Conservation (phyloP, 1,139 yeast species). For the Geotrichum macrosporum region DNA sequence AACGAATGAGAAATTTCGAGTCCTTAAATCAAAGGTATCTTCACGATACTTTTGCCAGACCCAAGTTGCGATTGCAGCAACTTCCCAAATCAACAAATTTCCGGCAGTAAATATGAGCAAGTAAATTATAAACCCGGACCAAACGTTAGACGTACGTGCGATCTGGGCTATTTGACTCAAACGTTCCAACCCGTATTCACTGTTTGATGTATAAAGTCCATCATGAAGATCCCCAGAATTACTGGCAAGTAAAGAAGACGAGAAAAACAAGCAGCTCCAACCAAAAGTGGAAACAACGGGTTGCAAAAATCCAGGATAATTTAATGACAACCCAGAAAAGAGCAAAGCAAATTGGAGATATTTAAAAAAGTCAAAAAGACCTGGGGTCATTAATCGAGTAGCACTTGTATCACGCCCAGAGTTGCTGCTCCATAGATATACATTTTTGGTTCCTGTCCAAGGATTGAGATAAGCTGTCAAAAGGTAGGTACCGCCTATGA, state of each 20-base stretch:
- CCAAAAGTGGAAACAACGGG: slow-evolving; percentile 46
- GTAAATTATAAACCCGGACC: slow-evolving; percentile 39
- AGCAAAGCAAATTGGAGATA: slow-evolving; percentile 59
- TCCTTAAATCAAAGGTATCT: slow-evolving; percentile 23
- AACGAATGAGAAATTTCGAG: slow-evolving; percentile 27
- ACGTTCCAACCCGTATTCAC: slow-evolving; percentile 32
- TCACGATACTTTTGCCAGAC: slow-evolving; percentile 21
- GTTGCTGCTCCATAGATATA: slow-evolving; percentile 55
- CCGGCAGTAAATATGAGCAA: slow-evolving; percentile 29
- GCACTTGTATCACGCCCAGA: slow-evolving; percentile 58
- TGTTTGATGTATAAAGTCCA: slow-evolving; percentile 28
- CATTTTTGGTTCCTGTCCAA: slow-evolving; percentile 59
- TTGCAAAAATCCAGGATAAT: slow-evolving; percentile 62
- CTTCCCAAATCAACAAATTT: slow-evolving; percentile 17
- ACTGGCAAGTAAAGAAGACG: slow-evolving; percentile 13
- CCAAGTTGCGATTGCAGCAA: slow-evolving; percentile 23
- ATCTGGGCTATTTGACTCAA: slow-evolving; percentile 32
- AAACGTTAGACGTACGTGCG: slow-evolving; percentile 31
- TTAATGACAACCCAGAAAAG: slow-evolving; percentile 51
- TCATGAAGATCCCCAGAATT: slow-evolving; percentile 24
- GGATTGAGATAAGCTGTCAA: slow-evolving; percentile 46
- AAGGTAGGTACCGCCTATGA: slow-evolving; percentile 45
- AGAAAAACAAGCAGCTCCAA: slow-evolving; percentile 40
- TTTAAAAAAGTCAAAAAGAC: slow-evolving; percentile 46
- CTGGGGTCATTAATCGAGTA: slow-evolving; percentile 55